A percentile compares a stretch with the other conserved stretches of the same genome.
Evolutionary conservation across 176 grass and related monocot genomes (phyloP).

Genomic region (Carex cristatella): DNA sequence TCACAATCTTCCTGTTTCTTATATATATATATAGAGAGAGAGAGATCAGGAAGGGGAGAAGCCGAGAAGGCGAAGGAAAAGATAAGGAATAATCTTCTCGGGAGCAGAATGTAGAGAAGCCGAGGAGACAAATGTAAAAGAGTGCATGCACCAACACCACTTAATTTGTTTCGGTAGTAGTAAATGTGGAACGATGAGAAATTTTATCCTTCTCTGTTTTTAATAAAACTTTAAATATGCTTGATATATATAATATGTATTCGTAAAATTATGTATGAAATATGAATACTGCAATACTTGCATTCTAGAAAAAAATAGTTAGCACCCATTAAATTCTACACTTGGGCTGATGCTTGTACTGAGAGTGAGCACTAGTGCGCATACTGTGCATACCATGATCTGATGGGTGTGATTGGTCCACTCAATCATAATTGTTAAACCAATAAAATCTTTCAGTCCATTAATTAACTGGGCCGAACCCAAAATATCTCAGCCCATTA

Average conservation of each 20-base stretch:
- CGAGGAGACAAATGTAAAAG: background rate
- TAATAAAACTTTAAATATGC: too few species aligned
- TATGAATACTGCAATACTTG: too few species aligned
- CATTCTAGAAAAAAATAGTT: too few species aligned
- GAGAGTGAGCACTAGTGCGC: too few species aligned
- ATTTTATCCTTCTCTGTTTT: too few species aligned
- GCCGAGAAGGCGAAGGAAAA: background rate
- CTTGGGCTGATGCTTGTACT: too few species aligned
- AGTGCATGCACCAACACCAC: background rate
- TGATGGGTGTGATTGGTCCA: background rate
- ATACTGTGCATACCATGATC: background rate
- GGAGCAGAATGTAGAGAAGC: background rate
- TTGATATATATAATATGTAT: too few species aligned
- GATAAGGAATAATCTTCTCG: background rate
- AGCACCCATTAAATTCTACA: too few species aligned
- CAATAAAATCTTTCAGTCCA: background rate
- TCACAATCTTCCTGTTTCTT: background rate
- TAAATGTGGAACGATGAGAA: too few species aligned
- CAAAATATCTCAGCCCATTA: slow-evolving; percentile 14
- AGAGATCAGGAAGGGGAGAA: background rate
- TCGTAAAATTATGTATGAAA: too few species aligned
- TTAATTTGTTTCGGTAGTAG: too few species aligned
- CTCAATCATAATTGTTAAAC: background rate
- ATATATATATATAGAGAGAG: background rate
- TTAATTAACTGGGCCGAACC: background rate